These are phyloP conservation scores for Datura wrightii DNA, from an alignment of 257 asterid species.

Conservation along the genomic window DNA sequence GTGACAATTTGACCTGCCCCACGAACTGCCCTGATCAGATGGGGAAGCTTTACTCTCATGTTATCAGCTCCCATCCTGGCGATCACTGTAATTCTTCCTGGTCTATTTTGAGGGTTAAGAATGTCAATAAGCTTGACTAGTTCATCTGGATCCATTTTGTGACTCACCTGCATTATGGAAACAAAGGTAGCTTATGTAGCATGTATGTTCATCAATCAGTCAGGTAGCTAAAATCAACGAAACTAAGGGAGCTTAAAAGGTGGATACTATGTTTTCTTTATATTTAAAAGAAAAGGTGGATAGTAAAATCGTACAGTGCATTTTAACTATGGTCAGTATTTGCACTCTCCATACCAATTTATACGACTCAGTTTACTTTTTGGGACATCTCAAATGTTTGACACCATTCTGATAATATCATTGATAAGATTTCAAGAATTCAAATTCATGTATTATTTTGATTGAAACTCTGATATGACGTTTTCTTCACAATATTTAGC, in stretches of 20 bases:
- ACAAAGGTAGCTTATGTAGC: constrained; percentile 32
- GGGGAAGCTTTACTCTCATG: constrained; percentile 75
- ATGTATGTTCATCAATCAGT: background rate
- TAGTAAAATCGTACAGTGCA: background rate
- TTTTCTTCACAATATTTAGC: background rate
- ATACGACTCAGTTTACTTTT: background rate
- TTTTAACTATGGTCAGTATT: background rate
- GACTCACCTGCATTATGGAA: constrained; percentile 59
- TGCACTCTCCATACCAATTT: background rate
- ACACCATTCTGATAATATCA: background rate
- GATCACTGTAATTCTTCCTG: constrained; percentile 77
- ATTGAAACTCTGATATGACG: background rate
- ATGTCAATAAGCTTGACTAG: constrained; percentile 72
- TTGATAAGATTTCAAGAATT: constrained; percentile 5
- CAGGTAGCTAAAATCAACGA: background rate
- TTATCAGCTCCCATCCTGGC: constrained; percentile 81
- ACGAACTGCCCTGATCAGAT: constrained; percentile 74
- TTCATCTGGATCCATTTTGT: constrained; percentile 76
- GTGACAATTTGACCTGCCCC: constrained; percentile 77
- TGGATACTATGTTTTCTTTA: background rate
- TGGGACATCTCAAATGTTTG: background rate
- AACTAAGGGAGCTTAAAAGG: background rate
- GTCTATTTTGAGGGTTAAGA: constrained; percentile 67
- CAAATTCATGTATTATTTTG: background rate
- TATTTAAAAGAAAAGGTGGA: background rate